Evolutionary conservation across 2,329 filamentous ascomycete genomes (phyloP).

Genomic region (Verruconis gallopava): DNA sequence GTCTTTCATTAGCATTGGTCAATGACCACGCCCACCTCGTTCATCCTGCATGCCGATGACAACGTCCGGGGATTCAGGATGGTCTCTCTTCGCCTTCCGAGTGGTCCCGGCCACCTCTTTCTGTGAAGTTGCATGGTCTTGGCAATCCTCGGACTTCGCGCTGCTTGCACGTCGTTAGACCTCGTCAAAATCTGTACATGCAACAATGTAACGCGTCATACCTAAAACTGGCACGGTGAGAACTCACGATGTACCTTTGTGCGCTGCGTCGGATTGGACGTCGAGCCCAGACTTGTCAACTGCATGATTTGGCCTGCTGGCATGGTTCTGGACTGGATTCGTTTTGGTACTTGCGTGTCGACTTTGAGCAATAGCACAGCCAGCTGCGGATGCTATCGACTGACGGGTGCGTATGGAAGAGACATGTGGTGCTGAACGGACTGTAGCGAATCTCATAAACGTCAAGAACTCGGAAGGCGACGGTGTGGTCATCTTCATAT

Average conservation of each 20-base stretch:
- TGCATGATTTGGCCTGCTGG: constrained; percentile 1
- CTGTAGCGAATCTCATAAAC: constrained; percentile 22
- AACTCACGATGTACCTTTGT: constrained; percentile 3
- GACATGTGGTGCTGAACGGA: neutral
- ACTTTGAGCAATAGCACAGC: neutral
- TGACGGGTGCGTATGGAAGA: neutral
- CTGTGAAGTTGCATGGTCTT: constrained; percentile 28
- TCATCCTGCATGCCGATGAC: constrained; percentile 40
- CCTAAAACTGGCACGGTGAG: no score
- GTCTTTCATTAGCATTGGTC: constrained; percentile 1
- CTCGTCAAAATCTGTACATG: no score
- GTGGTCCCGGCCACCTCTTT: constrained; percentile 25
- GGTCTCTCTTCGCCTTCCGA: constrained; percentile 32
- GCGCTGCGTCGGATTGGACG: neutral
- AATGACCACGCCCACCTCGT: constrained; percentile 32
- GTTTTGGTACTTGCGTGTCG: neutral
- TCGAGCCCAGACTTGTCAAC: constrained; percentile 19
- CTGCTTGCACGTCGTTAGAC: constrained; percentile 13
- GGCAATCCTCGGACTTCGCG: constrained; percentile 19
- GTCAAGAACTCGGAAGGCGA: constrained; percentile 27
- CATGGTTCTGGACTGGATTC: neutral
- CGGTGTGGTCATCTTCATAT: constrained; percentile 20
- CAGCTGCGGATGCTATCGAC: constrained; percentile 1
- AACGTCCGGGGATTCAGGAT: constrained; percentile 33
- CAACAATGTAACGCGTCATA: constrained; percentile 2